Conservation (phyloP, 805 yeast genomes). For the Yarrowia bubula region DNA sequence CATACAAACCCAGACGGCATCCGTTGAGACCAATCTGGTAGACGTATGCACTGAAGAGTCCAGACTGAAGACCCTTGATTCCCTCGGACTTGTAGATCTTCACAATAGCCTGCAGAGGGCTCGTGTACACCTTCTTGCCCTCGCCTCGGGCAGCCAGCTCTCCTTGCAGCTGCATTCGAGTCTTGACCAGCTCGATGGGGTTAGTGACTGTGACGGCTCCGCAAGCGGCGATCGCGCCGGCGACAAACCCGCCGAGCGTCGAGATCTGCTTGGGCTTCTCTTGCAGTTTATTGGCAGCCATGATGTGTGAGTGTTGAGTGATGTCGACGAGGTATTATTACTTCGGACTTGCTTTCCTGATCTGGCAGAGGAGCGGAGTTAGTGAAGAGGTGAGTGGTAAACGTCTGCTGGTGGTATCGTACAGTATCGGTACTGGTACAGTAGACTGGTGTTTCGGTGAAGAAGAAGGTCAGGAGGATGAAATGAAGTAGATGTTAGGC, state of each 20-base stretch:
- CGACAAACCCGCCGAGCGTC: conserved; percentile 69
- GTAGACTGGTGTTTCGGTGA: neutral
- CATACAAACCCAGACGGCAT: conserved; percentile 90
- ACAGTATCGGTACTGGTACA: neutral
- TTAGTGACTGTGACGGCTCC: conserved; percentile 97
- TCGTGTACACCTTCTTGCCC: conserved; percentile 61
- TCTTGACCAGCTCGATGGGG: conserved; percentile 92
- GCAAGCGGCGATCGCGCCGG: conserved; percentile 95
- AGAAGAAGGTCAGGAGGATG: neutral
- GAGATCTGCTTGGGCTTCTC: conserved; percentile 19
- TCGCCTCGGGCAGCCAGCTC: conserved; percentile 61
- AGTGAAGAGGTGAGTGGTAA: neutral
- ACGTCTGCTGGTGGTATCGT: too few species aligned
- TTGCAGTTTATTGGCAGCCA: neutral
- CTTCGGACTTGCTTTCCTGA: conserved; percentile 15
- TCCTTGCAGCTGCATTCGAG: conserved; percentile 95
- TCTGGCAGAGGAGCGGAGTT: conserved; percentile 1
- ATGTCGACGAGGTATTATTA: neutral
- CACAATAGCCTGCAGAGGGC: conserved; percentile 79
- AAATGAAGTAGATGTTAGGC: neutral
- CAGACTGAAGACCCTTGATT: conserved; percentile 81
- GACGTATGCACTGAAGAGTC: conserved; percentile 80
- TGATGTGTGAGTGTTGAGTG: neutral
- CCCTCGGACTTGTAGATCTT: conserved; percentile 81
- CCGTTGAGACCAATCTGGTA: conserved; percentile 93